Evolutionary conservation across 495 filamentous ascomycete genomes (phyloP).

Genomic region (Trypethelium eluteriae): DNA sequence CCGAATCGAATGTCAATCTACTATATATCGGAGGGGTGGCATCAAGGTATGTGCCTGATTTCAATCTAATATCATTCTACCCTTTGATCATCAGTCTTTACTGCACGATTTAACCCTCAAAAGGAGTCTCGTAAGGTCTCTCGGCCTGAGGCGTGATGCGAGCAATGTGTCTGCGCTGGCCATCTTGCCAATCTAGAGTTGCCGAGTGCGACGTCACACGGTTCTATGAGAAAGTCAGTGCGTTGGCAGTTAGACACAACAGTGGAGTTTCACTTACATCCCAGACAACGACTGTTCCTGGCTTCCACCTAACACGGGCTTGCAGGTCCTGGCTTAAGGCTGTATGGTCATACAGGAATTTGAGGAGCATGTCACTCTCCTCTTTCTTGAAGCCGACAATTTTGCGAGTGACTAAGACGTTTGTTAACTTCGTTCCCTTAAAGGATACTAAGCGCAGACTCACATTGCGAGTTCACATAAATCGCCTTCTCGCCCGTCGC

Average conservation of each 20-base stretch:
- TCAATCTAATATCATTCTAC: not conserved
- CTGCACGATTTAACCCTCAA: slow-evolving; percentile 32
- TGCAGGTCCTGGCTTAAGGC: slow-evolving; percentile 80
- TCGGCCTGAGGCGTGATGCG: slow-evolving; percentile 82
- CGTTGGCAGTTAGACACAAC: not conserved
- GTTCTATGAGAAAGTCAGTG: slow-evolving; percentile 42
- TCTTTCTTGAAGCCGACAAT: slow-evolving; percentile 72
- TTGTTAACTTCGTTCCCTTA: not conserved
- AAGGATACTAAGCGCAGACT: slow-evolving; percentile 31
- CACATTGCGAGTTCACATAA: slow-evolving; percentile 80
- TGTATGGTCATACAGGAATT: slow-evolving; percentile 85
- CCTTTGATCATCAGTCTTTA: not conserved
- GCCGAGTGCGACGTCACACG: slow-evolving; percentile 73
- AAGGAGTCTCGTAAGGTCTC: slow-evolving; percentile 61
- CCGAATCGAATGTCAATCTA: not conserved
- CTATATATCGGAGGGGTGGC: not conserved
- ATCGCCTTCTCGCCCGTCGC: slow-evolving; percentile 76
- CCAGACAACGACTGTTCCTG: slow-evolving; percentile 79
- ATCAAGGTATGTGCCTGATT: not conserved
- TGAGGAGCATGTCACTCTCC: slow-evolving; percentile 69
- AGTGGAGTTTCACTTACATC: slow-evolving; percentile 47
- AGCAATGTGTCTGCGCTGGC: slow-evolving; percentile 70
- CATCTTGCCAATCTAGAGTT: slow-evolving; percentile 69
- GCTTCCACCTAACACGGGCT: slow-evolving; percentile 74
- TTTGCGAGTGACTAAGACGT: slow-evolving; percentile 48